Evolutionary conservation across 345 rosid species (phyloP).

Genomic region (Pseudoturritis turrita): DNA sequence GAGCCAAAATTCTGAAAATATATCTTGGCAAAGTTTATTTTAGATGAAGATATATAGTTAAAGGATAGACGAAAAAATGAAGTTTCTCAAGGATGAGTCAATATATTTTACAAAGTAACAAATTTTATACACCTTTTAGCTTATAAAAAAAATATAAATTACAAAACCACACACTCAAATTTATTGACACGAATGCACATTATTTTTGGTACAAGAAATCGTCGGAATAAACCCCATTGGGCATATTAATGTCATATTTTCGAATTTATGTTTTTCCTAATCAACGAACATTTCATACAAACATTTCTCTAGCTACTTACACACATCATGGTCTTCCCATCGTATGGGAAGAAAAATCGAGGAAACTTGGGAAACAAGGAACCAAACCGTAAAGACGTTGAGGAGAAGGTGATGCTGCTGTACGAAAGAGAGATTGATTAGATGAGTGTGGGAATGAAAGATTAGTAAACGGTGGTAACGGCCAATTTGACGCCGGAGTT

Average conservation of each 20-base stretch:
- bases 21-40: not conserved
- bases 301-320: not conserved
- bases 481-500: not conserved
- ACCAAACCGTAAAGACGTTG: conserved; percentile 1
- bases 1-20: not conserved
- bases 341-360: not conserved
- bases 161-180: no score
- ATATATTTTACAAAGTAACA: not conserved
- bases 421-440: not conserved
- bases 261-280: not conserved
- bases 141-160: not conserved
- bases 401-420: not conserved
- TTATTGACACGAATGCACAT: not conserved
- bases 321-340: conserved; percentile 5
- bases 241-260: not conserved
- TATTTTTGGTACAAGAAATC: not conserved
- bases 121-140: not conserved
- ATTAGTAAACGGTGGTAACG: not conserved
- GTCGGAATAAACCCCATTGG: not conserved
- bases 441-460: not conserved
- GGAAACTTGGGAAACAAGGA: conserved; percentile 9
- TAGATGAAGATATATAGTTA: not conserved
- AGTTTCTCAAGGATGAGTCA: not conserved
- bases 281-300: not conserved
- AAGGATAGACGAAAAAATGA: not conserved